Conservation (phyloP, 2,329 filamentous ascomycete species). For the Cordyceps javanica region DNA sequence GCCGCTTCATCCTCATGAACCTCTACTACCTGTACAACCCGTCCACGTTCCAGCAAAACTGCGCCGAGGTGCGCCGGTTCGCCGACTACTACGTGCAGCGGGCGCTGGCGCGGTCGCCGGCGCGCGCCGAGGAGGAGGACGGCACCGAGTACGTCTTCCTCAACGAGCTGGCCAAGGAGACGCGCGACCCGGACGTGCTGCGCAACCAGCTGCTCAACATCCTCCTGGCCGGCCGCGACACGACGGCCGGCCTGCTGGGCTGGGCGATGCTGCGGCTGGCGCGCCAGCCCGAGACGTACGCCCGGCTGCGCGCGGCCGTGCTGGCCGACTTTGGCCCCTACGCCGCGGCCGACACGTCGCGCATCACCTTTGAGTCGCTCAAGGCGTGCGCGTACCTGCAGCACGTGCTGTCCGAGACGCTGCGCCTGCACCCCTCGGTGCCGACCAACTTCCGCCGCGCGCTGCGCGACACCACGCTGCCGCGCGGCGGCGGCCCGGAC, state of each 20-base stretch:
- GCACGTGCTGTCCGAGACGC: conserved; percentile 20
- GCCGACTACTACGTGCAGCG: conserved; percentile 9
- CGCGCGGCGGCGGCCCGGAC: conserved; percentile 30
- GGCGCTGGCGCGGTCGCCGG: not conserved
- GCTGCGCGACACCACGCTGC: conserved; percentile 26
- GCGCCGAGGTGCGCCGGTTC: not conserved
- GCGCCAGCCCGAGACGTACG: conserved; percentile 12
- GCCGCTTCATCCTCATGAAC: not conserved
- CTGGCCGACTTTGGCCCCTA: conserved; percentile 7
- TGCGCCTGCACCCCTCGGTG: conserved; percentile 30
- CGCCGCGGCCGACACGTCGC: not conserved
- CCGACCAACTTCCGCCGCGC: conserved; percentile 28
- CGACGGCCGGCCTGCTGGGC: conserved; percentile 18
- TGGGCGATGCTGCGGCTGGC: conserved; percentile 20
- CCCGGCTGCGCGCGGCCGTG: conserved; percentile 14
- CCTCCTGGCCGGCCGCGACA: conserved; percentile 20
- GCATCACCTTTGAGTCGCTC: conserved; percentile 16
- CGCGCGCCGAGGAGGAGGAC: not conserved
- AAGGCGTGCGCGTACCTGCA: conserved; percentile 21
- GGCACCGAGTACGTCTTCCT: conserved; percentile 14
- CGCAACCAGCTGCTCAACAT: conserved; percentile 17
- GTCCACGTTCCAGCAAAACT: not conserved
- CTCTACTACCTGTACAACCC: conserved; percentile 3
- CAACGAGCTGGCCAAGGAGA: conserved; percentile 16
- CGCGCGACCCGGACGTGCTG: conserved; percentile 14